These are phyloP conservation scores for Ciborinia camelliae DNA, from an alignment of 2,329 filamentous ascomycete genomes.

Conservation along the genomic window DNA sequence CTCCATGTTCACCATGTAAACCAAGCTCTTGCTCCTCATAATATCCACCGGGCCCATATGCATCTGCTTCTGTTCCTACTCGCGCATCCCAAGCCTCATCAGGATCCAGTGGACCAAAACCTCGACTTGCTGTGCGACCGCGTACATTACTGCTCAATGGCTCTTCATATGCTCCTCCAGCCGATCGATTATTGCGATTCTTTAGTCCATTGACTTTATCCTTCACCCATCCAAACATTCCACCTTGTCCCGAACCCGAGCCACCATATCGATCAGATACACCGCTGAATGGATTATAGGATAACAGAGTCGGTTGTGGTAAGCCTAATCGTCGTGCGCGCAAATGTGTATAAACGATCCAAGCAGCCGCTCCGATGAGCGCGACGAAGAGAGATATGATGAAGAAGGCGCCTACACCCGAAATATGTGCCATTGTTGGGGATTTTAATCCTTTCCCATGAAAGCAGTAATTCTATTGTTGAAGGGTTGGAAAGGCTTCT, in stretches of 20 bases:
- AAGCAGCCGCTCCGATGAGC: conserved; percentile 55
- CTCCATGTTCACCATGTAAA: conserved; percentile 41
- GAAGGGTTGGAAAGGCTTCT: not conserved
- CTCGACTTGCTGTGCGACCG: conserved; percentile 47
- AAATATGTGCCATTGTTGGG: conserved; percentile 52
- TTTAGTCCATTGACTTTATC: conserved; percentile 62
- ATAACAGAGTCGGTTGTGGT: conserved; percentile 63
- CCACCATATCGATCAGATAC: conserved; percentile 41
- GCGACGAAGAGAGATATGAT: conserved; percentile 66
- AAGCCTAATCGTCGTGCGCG: conserved; percentile 72
- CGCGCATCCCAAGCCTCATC: conserved; percentile 84
- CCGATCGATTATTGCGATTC: conserved; percentile 62
- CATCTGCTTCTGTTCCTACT: conserved; percentile 70
- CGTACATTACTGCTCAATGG: conserved; percentile 42
- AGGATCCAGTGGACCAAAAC: conserved; percentile 69
- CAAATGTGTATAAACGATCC: conserved; percentile 68
- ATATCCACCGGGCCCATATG: conserved; percentile 58
- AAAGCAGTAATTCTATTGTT: not conserved
- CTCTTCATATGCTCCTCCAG: conserved; percentile 68
- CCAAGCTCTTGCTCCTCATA: conserved; percentile 78
- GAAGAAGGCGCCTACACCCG: conserved; percentile 67
- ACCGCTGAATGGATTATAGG: conserved; percentile 65
- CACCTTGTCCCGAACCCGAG: conserved; percentile 51
- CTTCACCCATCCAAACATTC: conserved; percentile 70
- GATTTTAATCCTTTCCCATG: not conserved